A percentile compares a stretch with the other conserved stretches of the same genome.
Conservation (phyloP, 306 rosid species). For the Prinsepia uniflora region DNA sequence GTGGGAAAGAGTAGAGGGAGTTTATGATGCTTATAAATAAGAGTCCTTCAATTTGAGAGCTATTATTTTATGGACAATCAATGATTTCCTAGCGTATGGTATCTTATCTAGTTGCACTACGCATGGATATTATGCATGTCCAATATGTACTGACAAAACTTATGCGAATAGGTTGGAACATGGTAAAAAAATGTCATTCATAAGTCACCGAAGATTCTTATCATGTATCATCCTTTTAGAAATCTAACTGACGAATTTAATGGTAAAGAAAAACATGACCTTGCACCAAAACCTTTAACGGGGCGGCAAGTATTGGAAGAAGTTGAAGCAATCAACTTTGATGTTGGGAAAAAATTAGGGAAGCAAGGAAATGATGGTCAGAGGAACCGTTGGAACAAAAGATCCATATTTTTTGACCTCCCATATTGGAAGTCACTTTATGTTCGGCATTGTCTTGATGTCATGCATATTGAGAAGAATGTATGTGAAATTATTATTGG, state of each 20-base stretch:
- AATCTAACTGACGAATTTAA: background rate
- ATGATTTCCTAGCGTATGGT: too few relatives aligned
- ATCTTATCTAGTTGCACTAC: too few relatives aligned
- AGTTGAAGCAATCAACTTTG: background rate
- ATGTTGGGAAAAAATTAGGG: background rate
- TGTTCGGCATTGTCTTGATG: background rate
- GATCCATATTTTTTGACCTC: background rate
- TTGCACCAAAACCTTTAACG: background rate
- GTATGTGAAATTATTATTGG: background rate
- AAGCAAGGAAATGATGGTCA: background rate
- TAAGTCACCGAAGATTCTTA: background rate
- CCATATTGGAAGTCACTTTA: background rate
- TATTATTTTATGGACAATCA: too few relatives aligned
- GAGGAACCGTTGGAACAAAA: constrained; percentile 2
- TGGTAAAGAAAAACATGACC: background rate
- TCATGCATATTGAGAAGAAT: constrained; percentile 16
- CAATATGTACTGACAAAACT: background rate
- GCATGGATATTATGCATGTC: constrained; percentile 5
- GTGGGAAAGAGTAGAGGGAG: too few relatives aligned
- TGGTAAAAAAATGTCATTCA: background rate
- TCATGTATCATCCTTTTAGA: background rate
- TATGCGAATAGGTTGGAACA: background rate
- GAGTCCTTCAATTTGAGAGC: too few relatives aligned
- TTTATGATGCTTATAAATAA: too few relatives aligned
- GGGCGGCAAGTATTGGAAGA: background rate